A percentile compares a stretch with the other conserved stretches of the same genome.
Evolutionary conservation across 2,329 filamentous ascomycete genomes (phyloP).

Genomic region (Pyrenophora teres): DNA sequence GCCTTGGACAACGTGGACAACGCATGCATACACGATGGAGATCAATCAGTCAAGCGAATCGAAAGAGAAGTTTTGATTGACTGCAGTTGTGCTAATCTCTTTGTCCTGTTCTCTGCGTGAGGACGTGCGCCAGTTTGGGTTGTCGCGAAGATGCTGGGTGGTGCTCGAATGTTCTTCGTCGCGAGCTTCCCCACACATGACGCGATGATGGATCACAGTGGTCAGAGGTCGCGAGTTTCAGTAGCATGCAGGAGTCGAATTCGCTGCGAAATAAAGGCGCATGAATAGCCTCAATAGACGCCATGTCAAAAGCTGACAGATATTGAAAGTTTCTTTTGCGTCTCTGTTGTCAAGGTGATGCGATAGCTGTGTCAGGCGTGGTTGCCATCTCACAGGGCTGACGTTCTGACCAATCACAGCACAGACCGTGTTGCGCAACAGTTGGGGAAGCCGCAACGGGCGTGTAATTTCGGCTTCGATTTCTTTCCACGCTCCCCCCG

Average conservation of each 20-base stretch:
- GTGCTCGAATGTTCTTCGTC: conserved; percentile 15
- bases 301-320: background rate
- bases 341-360: conserved; percentile 4
- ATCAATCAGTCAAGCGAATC: background rate
- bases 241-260: background rate
- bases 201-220: conserved; percentile 5
- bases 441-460: conserved; percentile 11
- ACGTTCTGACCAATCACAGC: conserved; percentile 13
- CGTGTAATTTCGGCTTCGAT: conserved; percentile 15
- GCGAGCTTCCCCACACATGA: conserved; percentile 14
- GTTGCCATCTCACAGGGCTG: conserved; percentile 8
- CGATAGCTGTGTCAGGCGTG: background rate
- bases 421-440: conserved; percentile 7
- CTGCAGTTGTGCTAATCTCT: background rate
- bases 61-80: no score
- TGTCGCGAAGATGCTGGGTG: conserved; percentile 5
- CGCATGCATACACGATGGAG: background rate
- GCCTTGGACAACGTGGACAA: conserved; percentile 5
- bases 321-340: no score
- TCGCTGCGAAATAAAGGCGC: background rate
- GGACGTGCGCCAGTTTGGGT: background rate
- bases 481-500: conserved; percentile 12
- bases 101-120: no score
- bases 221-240: background rate
- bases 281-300: background rate